Evolutionary conservation across 768 basidiomycete genomes (phyloP).

Genomic region (Serendipita sp.): DNA sequence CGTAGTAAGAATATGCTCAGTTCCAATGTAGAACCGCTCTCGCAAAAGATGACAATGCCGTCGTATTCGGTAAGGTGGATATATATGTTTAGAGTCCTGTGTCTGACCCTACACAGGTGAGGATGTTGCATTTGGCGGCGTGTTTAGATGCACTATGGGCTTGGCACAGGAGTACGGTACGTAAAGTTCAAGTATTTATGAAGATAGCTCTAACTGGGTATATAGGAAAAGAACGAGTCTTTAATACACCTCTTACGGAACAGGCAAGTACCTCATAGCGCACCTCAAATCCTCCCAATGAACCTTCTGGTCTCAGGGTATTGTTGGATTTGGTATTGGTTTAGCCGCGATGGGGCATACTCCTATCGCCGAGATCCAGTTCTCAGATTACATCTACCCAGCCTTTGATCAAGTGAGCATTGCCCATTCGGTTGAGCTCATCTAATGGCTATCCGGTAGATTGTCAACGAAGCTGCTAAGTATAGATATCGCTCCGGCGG

Average conservation of each 20-base stretch:
- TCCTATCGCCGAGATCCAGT: constrained; percentile 81
- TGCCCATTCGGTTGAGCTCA: neutral
- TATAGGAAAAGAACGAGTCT: constrained; percentile 75
- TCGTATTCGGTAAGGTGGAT: constrained; percentile 52
- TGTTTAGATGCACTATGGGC: constrained; percentile 88
- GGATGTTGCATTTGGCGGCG: constrained; percentile 86
- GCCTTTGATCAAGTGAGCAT: constrained; percentile 77
- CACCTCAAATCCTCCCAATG: constrained; percentile 4
- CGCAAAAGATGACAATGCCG: constrained; percentile 67
- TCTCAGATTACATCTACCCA: constrained; percentile 81
- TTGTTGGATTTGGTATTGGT: constrained; percentile 88
- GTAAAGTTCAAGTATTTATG: constrained; percentile 25
- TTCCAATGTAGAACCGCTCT: constrained; percentile 47
- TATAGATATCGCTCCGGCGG: constrained; percentile 81
- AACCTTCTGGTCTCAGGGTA: constrained; percentile 33
- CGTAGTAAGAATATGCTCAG: neutral
- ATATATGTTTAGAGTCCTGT: neutral
- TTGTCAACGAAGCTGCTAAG: constrained; percentile 93
- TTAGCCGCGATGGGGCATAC: constrained; percentile 86
- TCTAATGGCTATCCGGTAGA: constrained; percentile 19
- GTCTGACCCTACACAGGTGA: constrained; percentile 20
- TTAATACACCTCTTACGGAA: constrained; percentile 86
- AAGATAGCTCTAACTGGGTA: neutral
- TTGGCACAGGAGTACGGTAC: constrained; percentile 42
- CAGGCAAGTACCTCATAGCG: constrained; percentile 23